Percentiles rank a stretch among this genome's conserved stretches.
phyloP scores from a whole-genome alignment of 768 basidiomycete species.

The Pholiota microspora region DNA sequence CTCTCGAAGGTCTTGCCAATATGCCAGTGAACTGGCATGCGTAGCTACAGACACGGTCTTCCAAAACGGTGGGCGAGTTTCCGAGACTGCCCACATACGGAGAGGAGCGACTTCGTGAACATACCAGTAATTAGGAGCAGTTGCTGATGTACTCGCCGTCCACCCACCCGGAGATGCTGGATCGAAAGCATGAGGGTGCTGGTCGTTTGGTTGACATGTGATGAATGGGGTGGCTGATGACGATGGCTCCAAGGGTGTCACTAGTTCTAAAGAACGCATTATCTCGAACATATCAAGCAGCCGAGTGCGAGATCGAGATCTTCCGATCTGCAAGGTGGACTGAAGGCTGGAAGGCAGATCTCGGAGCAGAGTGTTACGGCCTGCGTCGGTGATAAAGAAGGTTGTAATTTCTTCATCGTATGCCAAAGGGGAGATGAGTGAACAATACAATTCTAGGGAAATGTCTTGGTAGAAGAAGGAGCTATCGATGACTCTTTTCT shows the following conservation, averaged over 20 bases:
- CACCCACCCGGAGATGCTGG: conserved; percentile 40
- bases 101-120: conserved; percentile 56
- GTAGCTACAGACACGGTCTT: conserved; percentile 43
- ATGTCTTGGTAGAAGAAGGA: conserved; percentile 63
- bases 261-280: conserved; percentile 55
- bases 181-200: conserved; percentile 47
- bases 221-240: conserved; percentile 40
- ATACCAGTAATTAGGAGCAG: conserved; percentile 64
- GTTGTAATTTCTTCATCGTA: conserved; percentile 56
- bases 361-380: conserved; percentile 46
- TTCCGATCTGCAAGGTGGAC: conserved; percentile 53
- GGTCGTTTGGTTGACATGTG: conserved; percentile 39
- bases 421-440: conserved; percentile 54
- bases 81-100: conserved; percentile 57
- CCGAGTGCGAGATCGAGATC: conserved; percentile 55
- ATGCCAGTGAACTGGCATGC: conserved; percentile 37
- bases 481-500: conserved; percentile 57
- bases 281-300: conserved; percentile 62
- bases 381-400: conserved; percentile 47
- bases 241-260: conserved; percentile 53
- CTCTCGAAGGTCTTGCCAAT: conserved; percentile 56
- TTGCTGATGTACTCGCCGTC: conserved; percentile 39
- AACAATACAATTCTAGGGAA: conserved; percentile 62
- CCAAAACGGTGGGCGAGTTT: conserved; percentile 52
- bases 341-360: conserved; percentile 53